Percentiles rank a stretch among this genome's conserved stretches.
Evolutionary conservation across 208 protist species (phyloP).

Genomic region (Leishmania turanica): DNA sequence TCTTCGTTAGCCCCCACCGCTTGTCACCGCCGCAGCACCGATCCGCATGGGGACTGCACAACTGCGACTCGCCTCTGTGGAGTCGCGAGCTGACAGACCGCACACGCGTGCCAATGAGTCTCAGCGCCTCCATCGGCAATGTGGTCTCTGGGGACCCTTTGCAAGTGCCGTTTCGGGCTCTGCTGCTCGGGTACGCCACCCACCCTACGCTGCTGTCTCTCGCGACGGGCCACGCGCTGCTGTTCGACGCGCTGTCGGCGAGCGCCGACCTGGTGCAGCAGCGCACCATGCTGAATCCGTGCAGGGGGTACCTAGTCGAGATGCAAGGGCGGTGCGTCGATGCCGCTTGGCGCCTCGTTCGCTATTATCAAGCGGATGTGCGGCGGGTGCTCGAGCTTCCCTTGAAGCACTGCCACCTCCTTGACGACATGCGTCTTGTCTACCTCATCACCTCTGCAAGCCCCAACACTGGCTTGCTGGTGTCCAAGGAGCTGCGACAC

Average conservation of each 20-base stretch:
- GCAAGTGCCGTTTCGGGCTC: slow-evolving; percentile 19
- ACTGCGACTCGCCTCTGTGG: neutral
- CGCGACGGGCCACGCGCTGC: slow-evolving; percentile 18
- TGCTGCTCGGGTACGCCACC: slow-evolving; percentile 19
- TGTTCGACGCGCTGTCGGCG: slow-evolving; percentile 30
- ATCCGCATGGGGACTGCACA: neutral
- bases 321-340: slow-evolving; percentile 28
- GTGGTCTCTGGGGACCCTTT: neutral
- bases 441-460: slow-evolving; percentile 6
- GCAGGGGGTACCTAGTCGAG: slow-evolving; percentile 28
- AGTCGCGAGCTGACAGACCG: slow-evolving; percentile 7
- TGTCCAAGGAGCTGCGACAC: slow-evolving; percentile 10
- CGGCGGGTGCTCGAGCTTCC: slow-evolving; percentile 15
- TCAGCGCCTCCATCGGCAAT: neutral
- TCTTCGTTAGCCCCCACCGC: neutral
- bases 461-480: slow-evolving; percentile 16
- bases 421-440: slow-evolving; percentile 27
- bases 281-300: slow-evolving; percentile 29
- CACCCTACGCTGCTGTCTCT: slow-evolving; percentile 22
- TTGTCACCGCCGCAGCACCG: neutral
- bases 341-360: slow-evolving; percentile 7
- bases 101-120: neutral
- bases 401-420: slow-evolving; percentile 5
- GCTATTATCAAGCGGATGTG: slow-evolving; percentile 10
- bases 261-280: slow-evolving; percentile 32